These are phyloP conservation scores for Ceratobasidium sp. DNA, from an alignment of 1,284 basidiomycete genomes.

Conservation along the genomic window DNA sequence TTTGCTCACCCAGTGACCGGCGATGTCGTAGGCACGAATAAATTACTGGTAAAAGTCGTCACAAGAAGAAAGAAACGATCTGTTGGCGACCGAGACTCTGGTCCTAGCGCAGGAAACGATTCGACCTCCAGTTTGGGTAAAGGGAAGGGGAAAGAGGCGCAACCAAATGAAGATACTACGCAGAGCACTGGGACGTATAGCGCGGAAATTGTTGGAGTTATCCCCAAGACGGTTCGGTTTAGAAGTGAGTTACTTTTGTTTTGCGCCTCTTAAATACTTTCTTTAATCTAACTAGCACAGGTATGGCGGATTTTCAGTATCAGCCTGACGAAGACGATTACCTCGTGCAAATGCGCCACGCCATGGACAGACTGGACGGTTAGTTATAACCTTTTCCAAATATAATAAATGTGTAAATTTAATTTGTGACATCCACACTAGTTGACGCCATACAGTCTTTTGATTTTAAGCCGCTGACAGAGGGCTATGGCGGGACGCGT, in stretches of 20 bases:
- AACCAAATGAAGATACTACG: slow-evolving; percentile 49
- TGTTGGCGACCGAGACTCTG: not conserved
- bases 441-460: slow-evolving; percentile 79
- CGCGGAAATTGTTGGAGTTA: slow-evolving; percentile 77
- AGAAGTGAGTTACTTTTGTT: slow-evolving; percentile 71
- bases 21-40: slow-evolving; percentile 77
- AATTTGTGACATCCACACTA: slow-evolving; percentile 52
- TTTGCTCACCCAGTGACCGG: slow-evolving; percentile 86
- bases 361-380: slow-evolving; percentile 87
- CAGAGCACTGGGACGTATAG: slow-evolving; percentile 77
- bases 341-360: slow-evolving; percentile 70
- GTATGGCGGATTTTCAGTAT: slow-evolving; percentile 92
- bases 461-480: slow-evolving; percentile 70
- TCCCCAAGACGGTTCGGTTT: slow-evolving; percentile 87
- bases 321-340: slow-evolving; percentile 77
- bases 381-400: slow-evolving; percentile 44
- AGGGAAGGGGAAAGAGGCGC: slow-evolving; percentile 36
- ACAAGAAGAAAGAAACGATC: slow-evolving; percentile 62
- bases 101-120: too few species aligned
- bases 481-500: slow-evolving; percentile 62
- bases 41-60: slow-evolving; percentile 82
- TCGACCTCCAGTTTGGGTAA: not conserved
- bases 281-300: slow-evolving; percentile 57
- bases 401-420: not conserved
- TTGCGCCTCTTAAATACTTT: slow-evolving; percentile 4